Evolutionary conservation across 305 asterid genomes (phyloP).

Genomic region (Fraxinus sp.): DNA sequence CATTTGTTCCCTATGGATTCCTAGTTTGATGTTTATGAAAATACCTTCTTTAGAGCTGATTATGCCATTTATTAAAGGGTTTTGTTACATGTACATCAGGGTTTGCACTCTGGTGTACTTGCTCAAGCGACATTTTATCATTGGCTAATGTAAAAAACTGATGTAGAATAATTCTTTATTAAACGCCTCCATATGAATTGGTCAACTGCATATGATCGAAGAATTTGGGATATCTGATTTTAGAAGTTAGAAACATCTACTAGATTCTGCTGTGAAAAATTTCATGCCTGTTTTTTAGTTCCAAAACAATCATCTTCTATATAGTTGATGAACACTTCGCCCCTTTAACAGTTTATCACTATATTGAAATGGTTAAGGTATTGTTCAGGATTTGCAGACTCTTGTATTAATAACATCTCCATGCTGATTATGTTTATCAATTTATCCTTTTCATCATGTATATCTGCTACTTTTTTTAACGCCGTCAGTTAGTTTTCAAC

Average conservation of each 20-base stretch:
- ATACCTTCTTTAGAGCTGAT: background rate
- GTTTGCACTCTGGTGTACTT: background rate
- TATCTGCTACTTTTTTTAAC: conserved; percentile 6
- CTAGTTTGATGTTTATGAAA: conserved; percentile 6
- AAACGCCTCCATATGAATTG: background rate
- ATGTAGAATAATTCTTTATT: background rate
- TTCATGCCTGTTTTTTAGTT: background rate
- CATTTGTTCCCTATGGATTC: conserved; percentile 19
- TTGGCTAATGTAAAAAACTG: background rate
- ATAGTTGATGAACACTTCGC: background rate
- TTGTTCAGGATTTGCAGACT: background rate
- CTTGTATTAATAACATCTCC: background rate
- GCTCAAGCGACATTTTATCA: background rate
- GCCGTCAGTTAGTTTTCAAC: conserved; percentile 15
- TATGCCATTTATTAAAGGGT: background rate
- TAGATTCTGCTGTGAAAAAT: background rate
- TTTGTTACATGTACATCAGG: background rate
- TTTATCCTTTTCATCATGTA: conserved; percentile 4
- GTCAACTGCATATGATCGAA: background rate
- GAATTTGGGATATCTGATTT: background rate
- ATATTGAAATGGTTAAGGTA: background rate
- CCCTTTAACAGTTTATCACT: background rate
- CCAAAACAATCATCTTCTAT: background rate
- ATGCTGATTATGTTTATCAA: background rate
- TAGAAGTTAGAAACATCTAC: background rate